phyloP scores from a whole-genome alignment of 2,329 filamentous ascomycete species.

The Cercospora sp. region DNA sequence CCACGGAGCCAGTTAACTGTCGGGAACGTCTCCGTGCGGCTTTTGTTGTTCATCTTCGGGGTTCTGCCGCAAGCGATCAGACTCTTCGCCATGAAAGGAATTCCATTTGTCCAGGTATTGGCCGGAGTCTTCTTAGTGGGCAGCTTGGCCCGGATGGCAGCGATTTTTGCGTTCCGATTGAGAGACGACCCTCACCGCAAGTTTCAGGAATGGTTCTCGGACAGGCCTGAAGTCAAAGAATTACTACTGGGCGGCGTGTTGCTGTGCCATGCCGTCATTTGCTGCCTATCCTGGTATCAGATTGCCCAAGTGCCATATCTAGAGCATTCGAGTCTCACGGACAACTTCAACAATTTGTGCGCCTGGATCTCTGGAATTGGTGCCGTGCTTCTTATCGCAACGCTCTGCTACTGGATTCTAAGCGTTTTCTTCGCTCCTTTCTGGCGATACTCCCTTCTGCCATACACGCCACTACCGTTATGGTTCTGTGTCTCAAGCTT shows the following conservation, averaged over 20 bases:
- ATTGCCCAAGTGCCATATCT: constrained; percentile 1
- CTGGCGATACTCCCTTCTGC: not conserved
- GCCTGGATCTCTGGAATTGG: not conserved
- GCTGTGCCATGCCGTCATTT: not conserved
- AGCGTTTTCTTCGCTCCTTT: not conserved
- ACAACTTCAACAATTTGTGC: not conserved
- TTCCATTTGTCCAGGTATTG: constrained; percentile 1
- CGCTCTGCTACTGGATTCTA: not conserved
- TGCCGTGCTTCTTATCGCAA: not conserved
- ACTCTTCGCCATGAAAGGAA: constrained; percentile 7
- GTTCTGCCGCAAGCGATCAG: constrained; percentile 4
- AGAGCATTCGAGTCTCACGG: not conserved
- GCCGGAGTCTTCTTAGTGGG: not conserved
- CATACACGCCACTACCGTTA: not conserved
- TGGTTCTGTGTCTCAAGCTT: not conserved
- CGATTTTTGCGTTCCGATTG: not conserved
- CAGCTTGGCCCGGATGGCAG: not conserved
- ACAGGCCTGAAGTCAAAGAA: not conserved
- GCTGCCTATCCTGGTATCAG: not conserved
- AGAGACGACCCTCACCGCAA: not conserved
- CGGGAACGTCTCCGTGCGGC: not conserved
- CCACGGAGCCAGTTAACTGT: not conserved
- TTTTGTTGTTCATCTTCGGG: not conserved
- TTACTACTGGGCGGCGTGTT: not conserved
- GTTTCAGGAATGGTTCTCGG: not conserved